Evolutionary conservation across 192 early-diverging fungal species (phyloP), one percentile per base, ranked within the genome.

Genomic region (Coemansia reversa): DNA sequence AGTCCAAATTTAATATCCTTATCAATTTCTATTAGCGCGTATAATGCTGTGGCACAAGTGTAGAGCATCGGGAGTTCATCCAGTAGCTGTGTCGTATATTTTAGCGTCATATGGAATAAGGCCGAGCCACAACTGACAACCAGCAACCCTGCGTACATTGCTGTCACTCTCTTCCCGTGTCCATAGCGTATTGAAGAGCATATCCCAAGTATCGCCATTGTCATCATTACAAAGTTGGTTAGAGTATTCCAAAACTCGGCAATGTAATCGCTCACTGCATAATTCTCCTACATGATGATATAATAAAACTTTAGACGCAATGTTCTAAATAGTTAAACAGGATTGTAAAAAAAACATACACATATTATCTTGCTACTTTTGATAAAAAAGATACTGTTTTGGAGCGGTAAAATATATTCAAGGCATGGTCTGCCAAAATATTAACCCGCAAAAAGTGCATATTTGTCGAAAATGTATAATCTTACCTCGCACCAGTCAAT

Each of bases 11-110:
- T 64, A 24, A 62, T 54, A 11, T 67, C 45, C 20, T 42, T 60
- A 60, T 79, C 57, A 42, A 67, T 69, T 58, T 85, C 81, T 32
- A 85, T 65, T 27, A 74, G 24, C 14, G 65, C 45, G 63, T 83
- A 84, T 4, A 81, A 28, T 33, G 71, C 60, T 12, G 84, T 51
- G 12, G 74, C 74, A 39, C 76, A 74, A 33, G 67, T 64, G 62
- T 87, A 85, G 50, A 84, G 70, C 84, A 87, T 93, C 23, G 91
- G 91, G 50, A 93, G 67, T 75, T 93, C 91, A 77, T 93, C 91
- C 54, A 86, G 60, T 56, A 92, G 71, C 62, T 92, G 90, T 65
- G 84, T 84, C 62, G 75, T 70, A 57, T 85, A 90, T 61, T 81
- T 72, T 25, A 93, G 77, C 12, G 91, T 90, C 55, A 84, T 85